Conservation (phyloP, 2,329 filamentous ascomycete species). For the Aspergillus jensenii region DNA sequence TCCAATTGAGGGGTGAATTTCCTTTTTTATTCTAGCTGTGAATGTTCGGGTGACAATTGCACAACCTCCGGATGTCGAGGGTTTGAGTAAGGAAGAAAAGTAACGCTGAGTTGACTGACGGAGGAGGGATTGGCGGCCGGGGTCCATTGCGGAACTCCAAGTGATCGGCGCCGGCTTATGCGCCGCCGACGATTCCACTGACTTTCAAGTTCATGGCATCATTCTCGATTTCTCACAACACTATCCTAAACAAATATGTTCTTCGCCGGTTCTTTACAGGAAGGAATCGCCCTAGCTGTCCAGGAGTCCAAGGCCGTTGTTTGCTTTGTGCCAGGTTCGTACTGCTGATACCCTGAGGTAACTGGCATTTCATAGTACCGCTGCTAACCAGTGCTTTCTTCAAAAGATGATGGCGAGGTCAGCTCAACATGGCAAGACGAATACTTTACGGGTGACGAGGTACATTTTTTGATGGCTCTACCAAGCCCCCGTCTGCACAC, state of each 20-base stretch:
- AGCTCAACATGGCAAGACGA: constrained; percentile 72
- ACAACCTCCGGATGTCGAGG: neutral
- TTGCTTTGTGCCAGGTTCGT: constrained; percentile 77
- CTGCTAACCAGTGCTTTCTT: constrained; percentile 1
- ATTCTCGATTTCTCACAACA: neutral
- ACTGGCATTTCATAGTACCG: neutral
- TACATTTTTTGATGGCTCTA: constrained; percentile 31
- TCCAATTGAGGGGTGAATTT: neutral
- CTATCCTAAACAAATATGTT: constrained; percentile 60
- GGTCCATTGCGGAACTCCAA: constrained; percentile 10
- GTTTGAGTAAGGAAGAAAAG: neutral
- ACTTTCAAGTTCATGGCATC: neutral
- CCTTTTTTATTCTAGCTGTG: neutral
- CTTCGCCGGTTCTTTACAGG: constrained; percentile 75
- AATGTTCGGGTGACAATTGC: neutral
- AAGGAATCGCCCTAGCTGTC: constrained; percentile 75
- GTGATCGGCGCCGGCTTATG: constrained; percentile 19
- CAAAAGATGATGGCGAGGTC: constrained; percentile 65
- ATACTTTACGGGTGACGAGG: constrained; percentile 57
- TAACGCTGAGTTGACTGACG: neutral
- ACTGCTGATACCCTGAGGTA: neutral
- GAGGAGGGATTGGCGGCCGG: neutral
- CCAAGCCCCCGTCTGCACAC: constrained; percentile 7
- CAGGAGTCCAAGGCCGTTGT: constrained; percentile 74
- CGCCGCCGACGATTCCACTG: constrained; percentile 18